Conservation (phyloP, 2,329 filamentous ascomycete genomes). For the Furcasterigmium furcatum region DNA sequence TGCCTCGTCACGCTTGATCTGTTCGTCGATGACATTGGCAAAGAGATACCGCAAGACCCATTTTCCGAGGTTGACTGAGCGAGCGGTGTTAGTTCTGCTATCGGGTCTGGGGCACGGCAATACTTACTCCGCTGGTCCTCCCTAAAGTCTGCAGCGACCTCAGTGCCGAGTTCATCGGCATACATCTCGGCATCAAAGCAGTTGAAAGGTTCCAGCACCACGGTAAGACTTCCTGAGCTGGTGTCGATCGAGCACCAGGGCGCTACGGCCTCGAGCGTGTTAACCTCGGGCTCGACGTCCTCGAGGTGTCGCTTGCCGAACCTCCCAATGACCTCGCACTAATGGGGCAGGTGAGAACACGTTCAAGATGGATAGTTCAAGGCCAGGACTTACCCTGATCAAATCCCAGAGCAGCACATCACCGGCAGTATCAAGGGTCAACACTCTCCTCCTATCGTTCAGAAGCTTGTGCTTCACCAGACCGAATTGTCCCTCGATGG, state of each 20-base stretch:
- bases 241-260: constrained; percentile 97
- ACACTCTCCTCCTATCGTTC: constrained; percentile 83
- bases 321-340: constrained; percentile 85
- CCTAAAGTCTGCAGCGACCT: constrained; percentile 74
- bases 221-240: constrained; percentile 85
- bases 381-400: constrained; percentile 58
- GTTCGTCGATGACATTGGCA: constrained; percentile 82
- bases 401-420: constrained; percentile 96
- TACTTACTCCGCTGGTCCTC: constrained; percentile 88
- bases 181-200: constrained; percentile 98
- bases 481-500: constrained; percentile 92
- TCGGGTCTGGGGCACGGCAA: background rate
- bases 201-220: constrained; percentile 88
- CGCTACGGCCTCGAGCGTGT: constrained; percentile 83
- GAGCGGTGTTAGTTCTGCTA: constrained; percentile 9
- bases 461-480: constrained; percentile 89
- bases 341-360: constrained; percentile 11
- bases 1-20: constrained; percentile 75
- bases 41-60: constrained; percentile 96
- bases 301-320: constrained; percentile 94
- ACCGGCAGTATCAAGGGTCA: constrained; percentile 91
- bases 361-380: background rate
- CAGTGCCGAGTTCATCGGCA: constrained; percentile 78
- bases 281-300: constrained; percentile 82
- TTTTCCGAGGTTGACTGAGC: constrained; percentile 93